A percentile compares a stretch with the other conserved stretches of the same genome.
phyloP scores from a whole-genome alignment of 1,284 basidiomycete species.

The Apiotrichum siamense region DNA sequence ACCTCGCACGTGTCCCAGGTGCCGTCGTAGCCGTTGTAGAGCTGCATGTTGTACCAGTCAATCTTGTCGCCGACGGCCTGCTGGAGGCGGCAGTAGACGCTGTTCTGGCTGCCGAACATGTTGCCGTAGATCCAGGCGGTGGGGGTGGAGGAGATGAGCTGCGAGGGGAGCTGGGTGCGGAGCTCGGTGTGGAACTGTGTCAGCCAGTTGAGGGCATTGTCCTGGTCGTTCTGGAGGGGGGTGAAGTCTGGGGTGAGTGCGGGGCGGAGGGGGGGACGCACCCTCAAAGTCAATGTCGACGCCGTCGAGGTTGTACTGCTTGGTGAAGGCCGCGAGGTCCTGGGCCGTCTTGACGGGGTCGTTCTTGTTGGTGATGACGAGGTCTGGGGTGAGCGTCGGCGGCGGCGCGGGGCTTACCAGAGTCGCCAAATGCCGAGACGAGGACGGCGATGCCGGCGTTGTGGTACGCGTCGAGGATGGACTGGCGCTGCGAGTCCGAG shows the following conservation, averaged over 20 bases:
- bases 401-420: slow-evolving; percentile 18
- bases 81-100: slow-evolving; percentile 39
- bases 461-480: slow-evolving; percentile 45
- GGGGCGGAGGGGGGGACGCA: not conserved
- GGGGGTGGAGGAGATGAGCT: slow-evolving; percentile 40
- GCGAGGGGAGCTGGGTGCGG: slow-evolving; percentile 29
- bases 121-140: slow-evolving; percentile 23
- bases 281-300: slow-evolving; percentile 53
- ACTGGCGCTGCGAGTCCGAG: slow-evolving; percentile 23
- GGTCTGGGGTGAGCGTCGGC: slow-evolving; percentile 21
- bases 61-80: slow-evolving; percentile 26
- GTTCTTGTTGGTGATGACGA: slow-evolving; percentile 34
- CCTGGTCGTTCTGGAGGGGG: slow-evolving; percentile 8
- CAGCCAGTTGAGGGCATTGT: slow-evolving; percentile 15
- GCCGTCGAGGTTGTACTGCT: slow-evolving; percentile 49
- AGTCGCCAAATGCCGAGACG: slow-evolving; percentile 50
- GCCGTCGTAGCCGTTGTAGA: slow-evolving; percentile 38
- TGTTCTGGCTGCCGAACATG: slow-evolving; percentile 7
- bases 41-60: slow-evolving; percentile 43
- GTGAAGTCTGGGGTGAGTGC: slow-evolving; percentile 7
- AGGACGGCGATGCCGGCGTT: slow-evolving; percentile 49
- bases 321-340: slow-evolving; percentile 44
- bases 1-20: slow-evolving; percentile 20
- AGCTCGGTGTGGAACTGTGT: slow-evolving; percentile 41
- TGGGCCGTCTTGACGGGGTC: slow-evolving; percentile 43